Percentiles rank a stretch among this genome's conserved stretches.
phyloP scores from a whole-genome alignment of 768 basidiomycete genomes.

The Pulveroboletus sp. region DNA sequence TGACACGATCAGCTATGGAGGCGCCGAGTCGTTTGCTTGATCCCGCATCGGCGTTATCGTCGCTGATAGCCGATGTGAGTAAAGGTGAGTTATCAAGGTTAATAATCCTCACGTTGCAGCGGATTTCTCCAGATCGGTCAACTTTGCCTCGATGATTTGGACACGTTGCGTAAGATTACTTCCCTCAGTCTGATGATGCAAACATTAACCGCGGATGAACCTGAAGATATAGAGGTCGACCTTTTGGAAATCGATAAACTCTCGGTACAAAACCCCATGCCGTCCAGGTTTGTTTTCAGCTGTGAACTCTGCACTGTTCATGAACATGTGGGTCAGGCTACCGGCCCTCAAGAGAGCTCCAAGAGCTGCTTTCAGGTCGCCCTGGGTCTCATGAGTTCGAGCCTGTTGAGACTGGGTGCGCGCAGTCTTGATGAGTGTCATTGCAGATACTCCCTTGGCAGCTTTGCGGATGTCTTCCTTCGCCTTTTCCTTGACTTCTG shows the following conservation, averaged over 20 bases:
- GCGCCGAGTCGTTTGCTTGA: conserved; percentile 48
- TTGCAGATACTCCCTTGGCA: conserved; percentile 54
- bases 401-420: conserved; percentile 52
- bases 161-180: conserved; percentile 36
- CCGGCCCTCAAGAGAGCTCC: conserved; percentile 59
- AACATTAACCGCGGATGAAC: conserved; percentile 9
- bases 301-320: conserved; percentile 56
- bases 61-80: conserved; percentile 15
- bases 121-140: conserved; percentile 43
- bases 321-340: conserved; percentile 50
- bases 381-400: conserved; percentile 47
- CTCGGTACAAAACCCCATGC: conserved; percentile 54
- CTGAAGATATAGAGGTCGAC: conserved; percentile 37
- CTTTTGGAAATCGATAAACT: conserved; percentile 60
- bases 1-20: conserved; percentile 78
- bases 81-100: conserved; percentile 1
- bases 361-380: conserved; percentile 60
- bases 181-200: conserved; percentile 34
- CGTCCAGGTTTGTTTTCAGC: conserved; percentile 45
- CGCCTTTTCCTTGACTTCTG: conserved; percentile 46
- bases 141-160: conserved; percentile 41
- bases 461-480: conserved; percentile 46
- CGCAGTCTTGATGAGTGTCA: conserved; percentile 59
- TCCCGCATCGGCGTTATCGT: conserved; percentile 23
- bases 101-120: conserved; percentile 25